Conservation (phyloP, 129 eudicot species). For the Helichrysum umbraculigerum region DNA sequence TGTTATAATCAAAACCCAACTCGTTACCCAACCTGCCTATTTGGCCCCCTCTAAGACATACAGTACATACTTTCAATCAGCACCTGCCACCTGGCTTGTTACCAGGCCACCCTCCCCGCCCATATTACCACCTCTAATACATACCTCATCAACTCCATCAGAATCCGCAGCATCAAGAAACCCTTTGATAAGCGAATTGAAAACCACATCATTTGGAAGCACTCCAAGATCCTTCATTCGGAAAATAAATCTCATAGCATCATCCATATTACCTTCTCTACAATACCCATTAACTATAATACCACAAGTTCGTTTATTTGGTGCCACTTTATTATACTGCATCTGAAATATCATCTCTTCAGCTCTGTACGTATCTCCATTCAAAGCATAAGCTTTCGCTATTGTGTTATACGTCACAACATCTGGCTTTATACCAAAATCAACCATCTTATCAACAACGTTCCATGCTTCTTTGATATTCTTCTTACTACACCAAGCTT, state of each 20-base stretch:
- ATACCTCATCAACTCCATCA: slow-evolving; percentile 93
- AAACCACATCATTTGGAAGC: slow-evolving; percentile 74
- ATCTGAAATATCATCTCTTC: slow-evolving; percentile 72
- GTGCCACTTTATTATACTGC: slow-evolving; percentile 56
- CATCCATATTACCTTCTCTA: slow-evolving; percentile 75
- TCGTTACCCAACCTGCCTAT: neutral
- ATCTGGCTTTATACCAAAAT: slow-evolving; percentile 48
- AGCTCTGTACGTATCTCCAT: slow-evolving; percentile 65
- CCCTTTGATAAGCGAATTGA: slow-evolving; percentile 79
- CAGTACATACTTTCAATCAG: neutral
- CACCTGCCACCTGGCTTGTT: neutral
- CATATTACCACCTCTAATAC: neutral
- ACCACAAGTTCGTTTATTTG: slow-evolving; percentile 87
- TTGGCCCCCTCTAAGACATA: neutral
- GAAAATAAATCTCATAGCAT: slow-evolving; percentile 79
- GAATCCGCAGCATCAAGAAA: slow-evolving; percentile 58
- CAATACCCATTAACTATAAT: slow-evolving; percentile 82
- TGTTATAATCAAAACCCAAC: neutral
- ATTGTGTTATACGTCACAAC: slow-evolving; percentile 79
- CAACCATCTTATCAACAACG: slow-evolving; percentile 68
- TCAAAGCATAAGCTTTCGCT: slow-evolving; percentile 85
- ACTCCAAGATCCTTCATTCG: slow-evolving; percentile 79
- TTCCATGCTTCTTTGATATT: slow-evolving; percentile 73
- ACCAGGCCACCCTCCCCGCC: neutral
- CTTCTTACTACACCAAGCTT: slow-evolving; percentile 82